phyloP scores from a whole-genome alignment of 495 filamentous ascomycete genomes.

The Xeromyces bisporus region DNA sequence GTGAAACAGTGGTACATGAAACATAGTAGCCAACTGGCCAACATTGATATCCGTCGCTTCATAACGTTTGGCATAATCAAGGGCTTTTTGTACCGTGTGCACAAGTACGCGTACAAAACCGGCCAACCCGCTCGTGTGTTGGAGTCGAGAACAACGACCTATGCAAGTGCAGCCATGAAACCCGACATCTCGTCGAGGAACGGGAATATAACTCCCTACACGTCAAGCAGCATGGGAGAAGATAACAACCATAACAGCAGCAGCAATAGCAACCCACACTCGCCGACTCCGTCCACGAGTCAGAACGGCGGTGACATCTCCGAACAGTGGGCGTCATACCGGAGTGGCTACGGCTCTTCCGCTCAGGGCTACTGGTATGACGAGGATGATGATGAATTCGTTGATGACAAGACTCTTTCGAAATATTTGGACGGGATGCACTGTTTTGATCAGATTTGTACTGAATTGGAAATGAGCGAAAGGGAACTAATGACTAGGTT shows the following conservation, averaged over 20 bases:
- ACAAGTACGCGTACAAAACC: slow-evolving; percentile 67
- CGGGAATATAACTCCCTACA: slow-evolving; percentile 13
- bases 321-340: slow-evolving; percentile 13
- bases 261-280: neutral
- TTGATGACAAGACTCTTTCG: slow-evolving; percentile 32
- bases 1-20: slow-evolving; percentile 67
- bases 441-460: slow-evolving; percentile 80
- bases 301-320: slow-evolving; percentile 5
- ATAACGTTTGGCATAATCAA: slow-evolving; percentile 95
- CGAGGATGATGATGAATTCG: slow-evolving; percentile 20
- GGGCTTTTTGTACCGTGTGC: slow-evolving; percentile 82
- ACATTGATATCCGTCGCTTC: slow-evolving; percentile 75
- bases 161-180: neutral
- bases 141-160: slow-evolving; percentile 4
- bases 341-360: slow-evolving; percentile 8
- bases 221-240: slow-evolving; percentile 16
- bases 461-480: slow-evolving; percentile 48
- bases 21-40: slow-evolving; percentile 45
- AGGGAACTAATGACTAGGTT: slow-evolving; percentile 33
- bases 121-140: slow-evolving; percentile 18
- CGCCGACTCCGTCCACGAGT: neutral
- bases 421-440: slow-evolving; percentile 68
- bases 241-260: neutral
- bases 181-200: neutral
- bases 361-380: slow-evolving; percentile 14